Evolutionary conservation across 768 basidiomycete species (phyloP), one percentile per base, ranked within the genome.

Genomic region (Psilocybe cubensis): DNA sequence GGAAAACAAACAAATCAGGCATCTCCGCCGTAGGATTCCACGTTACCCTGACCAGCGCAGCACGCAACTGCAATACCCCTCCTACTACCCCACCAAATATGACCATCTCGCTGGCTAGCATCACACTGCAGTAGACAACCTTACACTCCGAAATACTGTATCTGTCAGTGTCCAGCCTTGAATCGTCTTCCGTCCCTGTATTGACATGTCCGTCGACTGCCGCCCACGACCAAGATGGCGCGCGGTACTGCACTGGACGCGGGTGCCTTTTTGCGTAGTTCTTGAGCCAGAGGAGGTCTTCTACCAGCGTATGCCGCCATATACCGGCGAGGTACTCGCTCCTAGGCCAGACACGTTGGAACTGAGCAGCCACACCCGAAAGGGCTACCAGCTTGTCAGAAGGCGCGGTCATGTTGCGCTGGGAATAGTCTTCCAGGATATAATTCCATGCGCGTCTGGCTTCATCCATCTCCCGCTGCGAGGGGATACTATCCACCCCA

Each of bases 201-300:
- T 48, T 18, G 8, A 48, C 46, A 27, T 46, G 52, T 10, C 45
- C 27, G n/a, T 58, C 52, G 14, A 58, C 41, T 3, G 51, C 45
- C 18, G 57, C 57, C 57, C 57, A 58, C 10, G 57, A 58, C 57
- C 52, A 58, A 2, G 57, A 54, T 10, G 52, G 57, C 9, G 51
- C 57, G 5, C 52, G 57, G 38, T 58, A 58, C 10, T 6, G 11
- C 9, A 28, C 38, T 42, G 57, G 43, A 42, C 27, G 28, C 12
- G 20, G 44, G 25, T 3, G 33, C 29, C 6, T 20, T 33, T 21
- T 38, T 33, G 10, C 20, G 27, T 2, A 3, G 14, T 38, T 24
- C n/a, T n/a, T 23, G 21, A n/a, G 20, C 52, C 57, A 58, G 2
- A 54, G 38, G 5, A 58, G 38, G 27, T 58, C 57, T 42, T 53